phyloP scores from a whole-genome alignment of 257 asterid genomes.

The Gynochthodes officinalis region DNA sequence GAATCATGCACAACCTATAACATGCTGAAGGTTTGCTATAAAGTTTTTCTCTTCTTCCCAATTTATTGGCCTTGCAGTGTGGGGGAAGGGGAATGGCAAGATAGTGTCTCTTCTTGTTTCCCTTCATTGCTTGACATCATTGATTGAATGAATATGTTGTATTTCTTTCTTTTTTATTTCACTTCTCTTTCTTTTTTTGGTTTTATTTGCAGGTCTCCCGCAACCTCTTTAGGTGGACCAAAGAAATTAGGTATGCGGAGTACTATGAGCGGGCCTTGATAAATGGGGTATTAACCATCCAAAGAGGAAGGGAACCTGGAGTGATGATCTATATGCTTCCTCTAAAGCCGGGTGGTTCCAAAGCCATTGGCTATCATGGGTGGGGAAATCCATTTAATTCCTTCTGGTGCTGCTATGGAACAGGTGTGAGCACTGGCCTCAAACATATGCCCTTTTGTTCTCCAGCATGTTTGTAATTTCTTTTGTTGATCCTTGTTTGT shows the following conservation, averaged over 20 bases:
- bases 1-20: slow-evolving; percentile 95
- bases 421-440: slow-evolving; percentile 46
- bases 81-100: not conserved
- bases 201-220: slow-evolving; percentile 62
- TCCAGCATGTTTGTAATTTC: not conserved
- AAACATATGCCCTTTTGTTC: not conserved
- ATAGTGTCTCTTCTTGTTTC: not conserved
- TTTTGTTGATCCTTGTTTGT: not conserved
- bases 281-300: slow-evolving; percentile 85
- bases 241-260: slow-evolving; percentile 84
- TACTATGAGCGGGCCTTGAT: slow-evolving; percentile 85
- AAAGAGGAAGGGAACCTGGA: slow-evolving; percentile 89
- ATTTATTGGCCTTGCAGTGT: not conserved
- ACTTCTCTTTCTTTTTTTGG: not conserved
- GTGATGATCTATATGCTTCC: slow-evolving; percentile 95
- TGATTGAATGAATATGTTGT: not conserved
- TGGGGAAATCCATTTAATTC: slow-evolving; percentile 76
- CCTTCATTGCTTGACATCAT: not conserved
- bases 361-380: slow-evolving; percentile 65
- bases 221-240: slow-evolving; percentile 82
- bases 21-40: slow-evolving; percentile 75
- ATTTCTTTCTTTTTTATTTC: not conserved
- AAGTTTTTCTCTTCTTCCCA: not conserved
- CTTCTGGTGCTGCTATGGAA: slow-evolving; percentile 98
- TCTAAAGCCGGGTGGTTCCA: slow-evolving; percentile 61